Evolutionary conservation across 2,329 filamentous ascomycete genomes (phyloP).

Genomic region (Davidsoniella australis): DNA sequence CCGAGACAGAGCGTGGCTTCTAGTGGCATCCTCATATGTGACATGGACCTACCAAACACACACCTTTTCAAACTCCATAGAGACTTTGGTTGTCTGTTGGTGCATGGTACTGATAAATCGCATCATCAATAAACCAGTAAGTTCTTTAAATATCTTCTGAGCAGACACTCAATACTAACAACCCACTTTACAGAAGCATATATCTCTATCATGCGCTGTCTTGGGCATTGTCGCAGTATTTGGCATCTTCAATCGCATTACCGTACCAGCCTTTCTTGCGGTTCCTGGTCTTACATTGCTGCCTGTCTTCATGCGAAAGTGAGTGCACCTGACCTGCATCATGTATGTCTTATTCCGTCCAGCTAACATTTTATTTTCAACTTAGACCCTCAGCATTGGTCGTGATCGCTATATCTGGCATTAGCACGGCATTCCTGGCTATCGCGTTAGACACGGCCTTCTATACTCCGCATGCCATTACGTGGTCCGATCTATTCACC

Average conservation of each 20-base stretch:
- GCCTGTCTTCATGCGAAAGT: conserved; percentile 67
- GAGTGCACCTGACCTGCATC: no score
- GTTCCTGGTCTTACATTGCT: conserved; percentile 70
- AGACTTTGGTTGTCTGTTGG: conserved; percentile 87
- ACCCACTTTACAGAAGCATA: conserved; percentile 39
- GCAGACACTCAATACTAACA: conserved; percentile 14
- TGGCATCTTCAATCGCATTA: conserved; percentile 91
- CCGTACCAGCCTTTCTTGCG: conserved; percentile 82
- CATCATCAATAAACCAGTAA: conserved; percentile 62
- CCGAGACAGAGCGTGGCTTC: conserved; percentile 56
- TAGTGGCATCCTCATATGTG: conserved; percentile 91
- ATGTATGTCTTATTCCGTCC: no score
- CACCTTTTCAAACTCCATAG: conserved; percentile 94
- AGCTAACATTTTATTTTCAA: conserved; percentile 18
- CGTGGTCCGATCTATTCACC: conserved; percentile 44
- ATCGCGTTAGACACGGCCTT: conserved; percentile 74
- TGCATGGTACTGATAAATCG: conserved; percentile 80
- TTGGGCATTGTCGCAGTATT: conserved; percentile 70
- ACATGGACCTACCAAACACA: conserved; percentile 98
- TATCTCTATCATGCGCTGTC: conserved; percentile 58
- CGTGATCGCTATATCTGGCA: conserved; percentile 45
- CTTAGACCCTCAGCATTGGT: conserved; percentile 36
- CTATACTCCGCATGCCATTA: conserved; percentile 48
- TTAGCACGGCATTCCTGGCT: conserved; percentile 53
- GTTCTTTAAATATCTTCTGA: conserved; percentile 16